Base-by-base conservation (phyloP, 768 basidiomycete species). In the Astraeus odoratus region DNA sequence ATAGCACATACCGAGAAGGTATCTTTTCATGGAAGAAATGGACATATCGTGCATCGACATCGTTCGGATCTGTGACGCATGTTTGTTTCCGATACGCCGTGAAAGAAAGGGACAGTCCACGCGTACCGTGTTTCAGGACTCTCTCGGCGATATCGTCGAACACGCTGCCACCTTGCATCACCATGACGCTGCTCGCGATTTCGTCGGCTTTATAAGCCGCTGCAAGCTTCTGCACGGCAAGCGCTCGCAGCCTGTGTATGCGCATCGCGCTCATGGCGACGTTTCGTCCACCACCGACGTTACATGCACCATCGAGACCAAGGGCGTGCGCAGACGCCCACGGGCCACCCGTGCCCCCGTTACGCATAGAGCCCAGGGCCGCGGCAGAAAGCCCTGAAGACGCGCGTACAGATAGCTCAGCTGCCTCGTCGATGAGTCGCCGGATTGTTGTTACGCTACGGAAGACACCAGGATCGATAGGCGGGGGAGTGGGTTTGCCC, bases 11-110 rank as follows among this genome's bases (percentile, higher is more conserved):
- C 89, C 90, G 75, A 44, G 91, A 93, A 18, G 91, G 91, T 52
- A 94, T 94, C 67, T 91, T 93, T 59, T 94, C 90, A 54, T 94
- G 91, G 66, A 94, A 94, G 60, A 94, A 94, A 56, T 92, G 84
- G 2, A 94, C 89, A 59, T 93, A 92, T 70, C 75, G 79, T 10
- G 90, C 89, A 54, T 92, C 86, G 8, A 74, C 53, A 52, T 92
- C 84, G 50, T 73, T 68, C 0, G 87, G 86, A 59, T 92, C 90
- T 89, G 48, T 12, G 29, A 25, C 8, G 34, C 9, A 19, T 20
- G 42, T 52, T 49, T 29, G n/a, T 4, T 44, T 26, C 6, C 31
- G 23, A 29, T 10, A 39, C 2, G 27, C 24, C 38, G 13, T 26
- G 23, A 13, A 26, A 31, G 26, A 43, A 27, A 37, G 18, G 27